A percentile compares a stretch with the other conserved stretches of the same genome.
These are phyloP conservation scores for Teratosphaeriaceae sp. DNA, from an alignment of 2,329 filamentous ascomycete species.

Conservation along the genomic window DNA sequence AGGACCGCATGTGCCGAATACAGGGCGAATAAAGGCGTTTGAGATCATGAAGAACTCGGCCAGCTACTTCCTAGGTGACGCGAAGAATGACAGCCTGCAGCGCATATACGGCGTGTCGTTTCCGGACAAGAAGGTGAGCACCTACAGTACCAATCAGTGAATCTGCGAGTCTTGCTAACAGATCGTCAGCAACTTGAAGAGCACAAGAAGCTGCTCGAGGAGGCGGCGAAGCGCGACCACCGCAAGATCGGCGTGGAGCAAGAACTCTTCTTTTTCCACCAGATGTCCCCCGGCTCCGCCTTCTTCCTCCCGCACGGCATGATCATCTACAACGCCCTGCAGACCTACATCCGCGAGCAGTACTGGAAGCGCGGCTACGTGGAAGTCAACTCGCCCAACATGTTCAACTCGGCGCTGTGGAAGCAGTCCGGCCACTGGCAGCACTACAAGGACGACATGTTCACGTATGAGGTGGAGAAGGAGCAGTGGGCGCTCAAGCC, in stretches of 20 bases:
- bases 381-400: constrained; percentile 92
- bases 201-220: constrained; percentile 90
- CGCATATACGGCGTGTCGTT: constrained; percentile 95
- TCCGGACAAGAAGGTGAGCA: constrained; percentile 83
- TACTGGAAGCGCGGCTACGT: constrained; percentile 93
- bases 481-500: constrained; percentile 81
- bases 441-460: constrained; percentile 94
- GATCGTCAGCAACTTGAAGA: constrained; percentile 54
- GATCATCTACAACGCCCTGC: constrained; percentile 85
- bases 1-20: constrained; percentile 90
- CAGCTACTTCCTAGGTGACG: constrained; percentile 91
- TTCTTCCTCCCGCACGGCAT: constrained; percentile 68
- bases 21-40: constrained; percentile 89
- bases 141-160: background rate
- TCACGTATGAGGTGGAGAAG: constrained; percentile 78
- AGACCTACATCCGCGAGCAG: constrained; percentile 72
- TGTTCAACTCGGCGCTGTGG: constrained; percentile 92
- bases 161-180: background rate
- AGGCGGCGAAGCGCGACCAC: constrained; percentile 97
- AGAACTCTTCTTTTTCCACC: constrained; percentile 96
- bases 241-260: constrained; percentile 90
- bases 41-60: constrained; percentile 82
- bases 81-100: constrained; percentile 90
- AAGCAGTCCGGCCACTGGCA: constrained; percentile 93
- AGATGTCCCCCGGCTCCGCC: constrained; percentile 83